Evolutionary conservation across 345 rosid species (phyloP).

Genomic region (Salix purpurea): DNA sequence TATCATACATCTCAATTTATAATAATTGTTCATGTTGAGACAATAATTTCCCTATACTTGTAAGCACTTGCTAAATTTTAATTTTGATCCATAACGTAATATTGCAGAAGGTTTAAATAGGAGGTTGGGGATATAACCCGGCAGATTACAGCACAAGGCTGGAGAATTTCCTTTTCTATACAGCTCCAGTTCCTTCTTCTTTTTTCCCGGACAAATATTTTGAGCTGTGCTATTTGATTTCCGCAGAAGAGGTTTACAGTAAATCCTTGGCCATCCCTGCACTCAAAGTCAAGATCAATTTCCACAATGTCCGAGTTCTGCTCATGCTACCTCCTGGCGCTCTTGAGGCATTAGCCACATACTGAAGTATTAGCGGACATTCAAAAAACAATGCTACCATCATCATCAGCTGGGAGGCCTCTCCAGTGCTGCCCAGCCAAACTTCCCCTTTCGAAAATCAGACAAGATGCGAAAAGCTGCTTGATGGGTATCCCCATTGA

Average conservation of each 20-base stretch:
- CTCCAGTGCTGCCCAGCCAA: conserved; percentile 72
- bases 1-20: no score
- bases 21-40: no score
- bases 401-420: conserved; percentile 57
- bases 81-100: background rate
- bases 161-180: background rate
- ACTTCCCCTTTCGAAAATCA: conserved; percentile 87
- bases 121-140: background rate
- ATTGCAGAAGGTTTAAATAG: background rate
- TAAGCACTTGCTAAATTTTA: background rate
- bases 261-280: background rate
- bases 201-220: background rate
- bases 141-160: background rate
- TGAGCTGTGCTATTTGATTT: background rate
- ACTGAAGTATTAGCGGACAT: background rate
- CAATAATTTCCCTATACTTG: no score
- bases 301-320: background rate
- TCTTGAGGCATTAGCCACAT: background rate
- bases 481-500: conserved; percentile 78
- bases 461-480: conserved; percentile 75
- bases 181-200: background rate
- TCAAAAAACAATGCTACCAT: background rate
- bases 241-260: background rate
- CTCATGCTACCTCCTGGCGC: background rate
- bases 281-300: background rate